phyloP scores from a whole-genome alignment of 148 eudicot species.

The Oxyria digyna region DNA sequence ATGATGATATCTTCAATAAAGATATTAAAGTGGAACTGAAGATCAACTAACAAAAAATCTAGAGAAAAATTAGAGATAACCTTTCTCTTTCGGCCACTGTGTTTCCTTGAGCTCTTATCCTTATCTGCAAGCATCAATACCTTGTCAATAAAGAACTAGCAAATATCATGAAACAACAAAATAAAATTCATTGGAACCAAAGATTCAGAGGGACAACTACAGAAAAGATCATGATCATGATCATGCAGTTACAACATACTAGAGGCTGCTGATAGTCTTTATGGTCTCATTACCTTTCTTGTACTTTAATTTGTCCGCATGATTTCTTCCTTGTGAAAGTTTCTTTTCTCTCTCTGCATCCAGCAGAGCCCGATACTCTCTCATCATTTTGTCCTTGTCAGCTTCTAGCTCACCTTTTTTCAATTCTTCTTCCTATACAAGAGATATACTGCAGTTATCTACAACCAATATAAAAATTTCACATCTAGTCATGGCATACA shows the following conservation, averaged over 20 bases:
- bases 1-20: not conserved
- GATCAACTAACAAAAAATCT: not conserved
- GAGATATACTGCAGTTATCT: not conserved
- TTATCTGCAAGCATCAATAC: slow-evolving; percentile 44
- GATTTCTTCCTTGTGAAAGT: slow-evolving; percentile 90
- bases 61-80: slow-evolving; percentile 21
- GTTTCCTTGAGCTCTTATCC: slow-evolving; percentile 72
- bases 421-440: slow-evolving; percentile 71
- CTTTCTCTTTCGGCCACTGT: slow-evolving; percentile 87
- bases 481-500: not conserved
- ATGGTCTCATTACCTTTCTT: slow-evolving; percentile 28
- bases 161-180: not conserved
- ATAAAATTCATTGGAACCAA: not conserved
- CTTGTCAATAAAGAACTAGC: not conserved
- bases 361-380: slow-evolving; percentile 84
- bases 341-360: slow-evolving; percentile 95
- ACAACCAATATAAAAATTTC: slow-evolving; percentile 1
- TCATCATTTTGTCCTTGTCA: slow-evolving; percentile 97
- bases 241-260: not conserved
- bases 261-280: not conserved
- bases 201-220: not conserved
- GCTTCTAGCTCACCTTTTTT: slow-evolving; percentile 91
- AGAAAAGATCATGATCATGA: not conserved
- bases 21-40: not conserved
- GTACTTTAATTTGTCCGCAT: slow-evolving; percentile 59